Evolutionary conservation across 2,329 filamentous ascomycete genomes (phyloP), one percentile per base, ranked within the genome.

Genomic region (Emmonsiellopsis sp.): DNA sequence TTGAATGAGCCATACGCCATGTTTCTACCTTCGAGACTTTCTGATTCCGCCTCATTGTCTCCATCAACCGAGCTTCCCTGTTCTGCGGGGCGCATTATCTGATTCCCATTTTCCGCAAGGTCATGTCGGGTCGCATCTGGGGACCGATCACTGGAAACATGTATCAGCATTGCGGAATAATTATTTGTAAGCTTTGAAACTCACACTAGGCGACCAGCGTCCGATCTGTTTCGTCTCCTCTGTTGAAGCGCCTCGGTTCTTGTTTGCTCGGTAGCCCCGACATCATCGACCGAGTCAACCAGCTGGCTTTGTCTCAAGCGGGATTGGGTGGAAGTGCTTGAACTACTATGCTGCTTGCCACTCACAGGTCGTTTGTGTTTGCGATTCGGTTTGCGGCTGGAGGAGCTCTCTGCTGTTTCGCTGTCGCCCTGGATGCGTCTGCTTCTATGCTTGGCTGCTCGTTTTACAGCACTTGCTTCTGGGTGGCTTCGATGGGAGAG

Each of bases 221-320:
- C 83, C 78, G 79, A 82, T 15, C 74, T 78, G 30, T 82, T 75
- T 30, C 35, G 45, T 26, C 81, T 79, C 48, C 80, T 79, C 66
- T 84, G 82, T 63, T 83, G 83, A 51, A 81, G 75, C 10, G 79
- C 78, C 50, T 82, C 75, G n/a, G 80, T 78, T 47, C 80, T 77
- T 55, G 85, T 82, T 46, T 79, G 72, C 52, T 82, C 76, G 63
- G 85, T 83, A 5, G 81, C 82, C 46, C 81, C 67, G 62, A 86
- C 81, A 69, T 86, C 82, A 7, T 87, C 80, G 0, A 86, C 78
- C 3, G 87, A 70, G 63, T 87, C 83, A 9, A 86, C 83, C 5
- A 86, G 70, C 60, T 86, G 83, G 58, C 80, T 82, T 56, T 52
- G 55, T 40, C 50, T 48, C 35, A 73, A 74, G 58, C 79, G 77